Evolutionary conservation across 768 basidiomycete genomes (phyloP).

Genomic region (Psilocybe azurescens): DNA sequence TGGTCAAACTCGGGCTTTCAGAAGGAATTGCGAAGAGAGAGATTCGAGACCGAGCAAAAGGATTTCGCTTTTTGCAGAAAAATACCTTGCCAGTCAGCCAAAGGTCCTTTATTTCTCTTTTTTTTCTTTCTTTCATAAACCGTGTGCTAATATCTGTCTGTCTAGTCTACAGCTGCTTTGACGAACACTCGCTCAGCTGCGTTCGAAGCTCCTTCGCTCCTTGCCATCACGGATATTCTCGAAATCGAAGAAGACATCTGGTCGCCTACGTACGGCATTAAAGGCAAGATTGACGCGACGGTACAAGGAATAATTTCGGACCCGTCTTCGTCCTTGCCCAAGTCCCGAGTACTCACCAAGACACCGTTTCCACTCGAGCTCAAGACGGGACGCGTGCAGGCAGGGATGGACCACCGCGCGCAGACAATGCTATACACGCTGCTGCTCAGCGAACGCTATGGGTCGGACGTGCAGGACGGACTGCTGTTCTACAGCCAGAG

Average conservation of each 20-base stretch:
- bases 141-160: neutral
- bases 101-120: slow-evolving; percentile 52
- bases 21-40: slow-evolving; percentile 73
- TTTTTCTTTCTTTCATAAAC: neutral
- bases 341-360: slow-evolving; percentile 14
- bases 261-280: slow-evolving; percentile 93
- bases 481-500: slow-evolving; percentile 94
- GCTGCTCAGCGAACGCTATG: slow-evolving; percentile 90
- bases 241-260: slow-evolving; percentile 98
- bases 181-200: slow-evolving; percentile 65
- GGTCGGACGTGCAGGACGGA: slow-evolving; percentile 77
- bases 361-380: slow-evolving; percentile 87
- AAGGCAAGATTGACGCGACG: slow-evolving; percentile 95
- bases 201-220: slow-evolving; percentile 51
- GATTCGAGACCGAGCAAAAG: slow-evolving; percentile 63
- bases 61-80: slow-evolving; percentile 68
- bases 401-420: slow-evolving; percentile 91
- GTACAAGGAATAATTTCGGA: slow-evolving; percentile 72
- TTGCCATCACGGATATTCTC: slow-evolving; percentile 78
- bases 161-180: slow-evolving; percentile 67
- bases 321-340: slow-evolving; percentile 13
- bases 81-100: slow-evolving; percentile 67
- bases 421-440: slow-evolving; percentile 98
- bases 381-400: slow-evolving; percentile 85
- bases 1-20: slow-evolving; percentile 62